Evolutionary conservation across 1,284 basidiomycete genomes (phyloP).

Genomic region (Naganishia albida): DNA sequence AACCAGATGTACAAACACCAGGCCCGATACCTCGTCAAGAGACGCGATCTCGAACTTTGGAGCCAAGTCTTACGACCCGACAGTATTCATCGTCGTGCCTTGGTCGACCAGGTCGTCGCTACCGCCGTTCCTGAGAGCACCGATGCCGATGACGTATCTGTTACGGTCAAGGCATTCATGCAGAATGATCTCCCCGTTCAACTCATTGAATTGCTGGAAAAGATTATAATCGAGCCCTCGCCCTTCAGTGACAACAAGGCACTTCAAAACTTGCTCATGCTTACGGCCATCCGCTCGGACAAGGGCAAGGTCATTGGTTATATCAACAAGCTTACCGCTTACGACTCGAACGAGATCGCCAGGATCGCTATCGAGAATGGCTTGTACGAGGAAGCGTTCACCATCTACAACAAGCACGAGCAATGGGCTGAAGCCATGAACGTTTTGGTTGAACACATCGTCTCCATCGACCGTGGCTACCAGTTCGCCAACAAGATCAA

Average conservation of each 20-base stretch:
- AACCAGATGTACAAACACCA: slow-evolving; percentile 99
- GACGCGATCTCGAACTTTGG: slow-evolving; percentile 95
- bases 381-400: slow-evolving; percentile 93
- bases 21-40: slow-evolving; percentile 95
- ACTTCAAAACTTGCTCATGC: slow-evolving; percentile 88
- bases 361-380: slow-evolving; percentile 96
- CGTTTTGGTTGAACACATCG: slow-evolving; percentile 96
- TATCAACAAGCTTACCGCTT: slow-evolving; percentile 96
- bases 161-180: slow-evolving; percentile 98
- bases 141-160: slow-evolving; percentile 96
- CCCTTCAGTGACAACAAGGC: slow-evolving; percentile 98
- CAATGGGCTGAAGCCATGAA: slow-evolving; percentile 94
- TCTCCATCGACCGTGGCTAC: slow-evolving; percentile 93
- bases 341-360: slow-evolving; percentile 92
- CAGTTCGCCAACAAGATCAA: slow-evolving; percentile 98
- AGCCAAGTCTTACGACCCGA: slow-evolving; percentile 87
- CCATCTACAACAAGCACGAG: slow-evolving; percentile 93
- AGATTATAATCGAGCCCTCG: slow-evolving; percentile 96
- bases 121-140: slow-evolving; percentile 96
- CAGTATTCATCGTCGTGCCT: slow-evolving; percentile 86
- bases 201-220: slow-evolving; percentile 96
- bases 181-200: slow-evolving; percentile 96
- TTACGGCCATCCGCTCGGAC: slow-evolving; percentile 96
- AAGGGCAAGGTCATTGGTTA: slow-evolving; percentile 98
- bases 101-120: slow-evolving; percentile 94